Base-by-base conservation (phyloP, 768 basidiomycete species). In the Suillus alpinus region DNA sequence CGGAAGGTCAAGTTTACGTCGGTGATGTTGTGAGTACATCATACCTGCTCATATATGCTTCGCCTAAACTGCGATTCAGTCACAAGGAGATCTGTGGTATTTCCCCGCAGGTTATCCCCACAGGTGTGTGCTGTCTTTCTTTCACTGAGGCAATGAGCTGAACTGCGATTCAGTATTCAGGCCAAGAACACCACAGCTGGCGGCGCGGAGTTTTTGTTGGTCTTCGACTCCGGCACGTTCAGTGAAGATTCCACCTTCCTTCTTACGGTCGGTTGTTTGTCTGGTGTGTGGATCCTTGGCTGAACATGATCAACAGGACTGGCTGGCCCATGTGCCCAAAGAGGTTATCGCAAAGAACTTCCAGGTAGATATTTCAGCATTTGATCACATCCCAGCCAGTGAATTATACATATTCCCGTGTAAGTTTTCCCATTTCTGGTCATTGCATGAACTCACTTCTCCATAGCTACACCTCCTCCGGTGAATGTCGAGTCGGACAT, bases 281-380 rank as follows among this genome's bases (percentile, higher is more conserved):
- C 23, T 7, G 8, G 44, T 26, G 39, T 51, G 16, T 23, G 14
- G 3, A 16, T 40, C 12, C 3, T 39, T 56, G 10, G 37, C 34
- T 23, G 64, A 65, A 29, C 10, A 36, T 37, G 51, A 59, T n/a
- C 58, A 13, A 57, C 82, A 86, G 59, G 87, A 89, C 61, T 89
- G 88, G 86, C 75, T 88, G 26, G 78, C 87, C 3, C 88, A 89
- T 65, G 77, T 84, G 16, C 84, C 85, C 10, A 76, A 80, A 63
- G 78, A 80, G 49, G 82, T 86, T 0, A 71, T 88, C 2, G 85
- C 85, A 16, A 87, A 87, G 74, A 89, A 88, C 69, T 88, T 89
- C 68, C 79, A 81, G 40, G 67, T 77, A 6, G 66, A 71, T 52
- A 75, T 76, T 4, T 72, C 81, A 40, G 75, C 79, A 3, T 86